Evolutionary conservation across 1,284 basidiomycete species (phyloP), one percentile per base, ranked within the genome.

Genomic region (Rhodotorula sp.): DNA sequence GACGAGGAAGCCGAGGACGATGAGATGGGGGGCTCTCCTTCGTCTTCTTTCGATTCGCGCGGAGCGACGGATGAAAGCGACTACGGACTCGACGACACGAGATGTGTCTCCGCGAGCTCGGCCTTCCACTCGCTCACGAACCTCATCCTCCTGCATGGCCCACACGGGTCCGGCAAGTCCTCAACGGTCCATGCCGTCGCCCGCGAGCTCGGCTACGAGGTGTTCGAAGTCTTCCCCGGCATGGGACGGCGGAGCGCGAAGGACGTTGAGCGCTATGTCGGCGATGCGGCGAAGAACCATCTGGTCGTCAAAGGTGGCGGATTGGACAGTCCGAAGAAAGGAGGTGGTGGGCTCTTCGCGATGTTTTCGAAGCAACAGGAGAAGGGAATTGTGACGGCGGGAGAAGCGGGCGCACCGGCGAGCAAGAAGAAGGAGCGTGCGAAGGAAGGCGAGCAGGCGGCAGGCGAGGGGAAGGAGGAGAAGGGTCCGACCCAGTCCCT

Each of bases 181-280:
- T 89, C 92, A 0, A 87, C 92, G 10, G 89, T 97, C 0, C 92
- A 96, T 79, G 94, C 94, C 0, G 94, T 93, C 73, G 92, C 94
- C 5, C 86, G 89, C 54, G 92, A 98, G 80, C 84, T 99, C 29
- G 92, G 90, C 8, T 99, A 91, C 89, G 91, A 96, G 62, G 88
- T 99, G 19, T 97, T 99, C 78, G 96, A 99, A 80, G 91, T 99
- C 15, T 92, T 94, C 81, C 90, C 96, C n/a, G 96, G 96, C 7
- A 89, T 94, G 68, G 92, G 92, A 32, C 90, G 86, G 77, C 86
- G 96, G 30, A 90, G 87, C 55, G 91, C 90, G 4, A 84, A 88
- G 47, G 91, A 88, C 72, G 81, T 99, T 67, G 86, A 90, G 64
- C 84, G 85, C 63, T 85, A 95, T 68, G 88, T 99, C 30, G 96